Percentiles rank a stretch among this genome's conserved stretches.
phyloP scores from a whole-genome alignment of 148 eudicot species.

The Agrostemma githago region DNA sequence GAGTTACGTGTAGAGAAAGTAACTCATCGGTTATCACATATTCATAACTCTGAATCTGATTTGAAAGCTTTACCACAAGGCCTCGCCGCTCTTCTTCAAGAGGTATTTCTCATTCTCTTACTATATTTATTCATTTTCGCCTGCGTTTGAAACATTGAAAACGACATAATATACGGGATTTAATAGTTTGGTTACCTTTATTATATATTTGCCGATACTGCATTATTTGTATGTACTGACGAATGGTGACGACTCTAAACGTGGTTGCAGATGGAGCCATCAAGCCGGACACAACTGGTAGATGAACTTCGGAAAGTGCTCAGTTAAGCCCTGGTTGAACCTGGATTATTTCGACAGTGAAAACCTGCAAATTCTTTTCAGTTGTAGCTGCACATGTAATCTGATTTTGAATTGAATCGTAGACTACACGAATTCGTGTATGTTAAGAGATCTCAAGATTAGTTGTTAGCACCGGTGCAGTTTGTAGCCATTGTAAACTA shows the following conservation, averaged over 20 bases:
- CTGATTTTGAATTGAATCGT: not conserved
- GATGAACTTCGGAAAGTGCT: conserved; percentile 62
- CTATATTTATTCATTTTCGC: not conserved
- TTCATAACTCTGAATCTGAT: conserved; percentile 58
- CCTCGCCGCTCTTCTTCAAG: conserved; percentile 67
- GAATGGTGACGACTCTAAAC: not conserved
- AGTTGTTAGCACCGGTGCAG: conserved; percentile 8
- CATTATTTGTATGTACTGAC: not conserved
- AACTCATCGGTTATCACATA: conserved; percentile 50
- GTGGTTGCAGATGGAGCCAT: conserved; percentile 57
- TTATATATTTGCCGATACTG: not conserved
- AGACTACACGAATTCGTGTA: conserved; percentile 6
- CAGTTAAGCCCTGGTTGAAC: conserved; percentile 15
- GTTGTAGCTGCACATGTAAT: not conserved
- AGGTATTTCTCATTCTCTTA: conserved; percentile 39
- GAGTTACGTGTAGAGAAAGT: conserved; percentile 71
- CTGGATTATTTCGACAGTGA: not conserved
- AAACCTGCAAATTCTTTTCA: not conserved
- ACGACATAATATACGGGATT: not conserved
- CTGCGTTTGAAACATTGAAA: not conserved
- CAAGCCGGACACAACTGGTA: conserved; percentile 43
- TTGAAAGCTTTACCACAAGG: conserved; percentile 75
- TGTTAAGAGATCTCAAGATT: conserved; percentile 6
- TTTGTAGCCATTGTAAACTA: conserved; percentile 13
- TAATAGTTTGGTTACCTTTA: not conserved